phyloP scores from a whole-genome alignment of 2,329 filamentous ascomycete species.

The Penicillium concentricum region DNA sequence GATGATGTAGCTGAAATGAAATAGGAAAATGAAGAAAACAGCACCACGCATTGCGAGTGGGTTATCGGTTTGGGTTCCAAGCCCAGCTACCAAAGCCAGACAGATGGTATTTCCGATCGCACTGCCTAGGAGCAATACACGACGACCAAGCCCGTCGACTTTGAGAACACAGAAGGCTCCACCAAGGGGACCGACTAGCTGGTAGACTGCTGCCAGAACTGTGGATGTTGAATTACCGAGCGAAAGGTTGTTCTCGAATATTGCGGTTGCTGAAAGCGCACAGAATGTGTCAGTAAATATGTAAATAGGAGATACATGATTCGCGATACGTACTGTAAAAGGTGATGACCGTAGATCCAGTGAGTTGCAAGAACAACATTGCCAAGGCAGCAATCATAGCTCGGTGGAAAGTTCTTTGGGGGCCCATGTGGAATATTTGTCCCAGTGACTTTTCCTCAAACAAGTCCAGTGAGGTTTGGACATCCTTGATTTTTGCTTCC shows the following conservation, averaged over 20 bases:
- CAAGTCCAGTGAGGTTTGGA: slow-evolving; percentile 17
- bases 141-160: slow-evolving; percentile 20
- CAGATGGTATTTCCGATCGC: slow-evolving; percentile 20
- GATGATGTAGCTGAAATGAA: slow-evolving; percentile 25
- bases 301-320: background rate
- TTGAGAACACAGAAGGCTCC: slow-evolving; percentile 18
- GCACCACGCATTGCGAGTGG: slow-evolving; percentile 17
- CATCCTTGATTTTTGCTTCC: slow-evolving; percentile 15
- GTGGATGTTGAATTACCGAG: slow-evolving; percentile 19
- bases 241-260: slow-evolving; percentile 21
- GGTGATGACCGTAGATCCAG: slow-evolving; percentile 21
- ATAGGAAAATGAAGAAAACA: slow-evolving; percentile 24
- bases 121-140: slow-evolving; percentile 19
- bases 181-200: slow-evolving; percentile 21
- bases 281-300: background rate
- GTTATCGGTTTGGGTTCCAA: slow-evolving; percentile 16
- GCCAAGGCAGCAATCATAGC: slow-evolving; percentile 14
- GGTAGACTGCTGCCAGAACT: slow-evolving; percentile 20
- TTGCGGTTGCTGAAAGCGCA: slow-evolving; percentile 14
- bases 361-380: slow-evolving; percentile 20
- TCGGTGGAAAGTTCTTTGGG: slow-evolving; percentile 21
- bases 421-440: slow-evolving; percentile 19
- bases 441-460: slow-evolving; percentile 11
- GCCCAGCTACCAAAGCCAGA: slow-evolving; percentile 16
- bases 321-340: slow-evolving; percentile 19